Percentiles rank a stretch among this genome's conserved stretches.
phyloP scores from a whole-genome alignment of 2,329 filamentous ascomycete genomes.

The Venturia carpophila region DNA sequence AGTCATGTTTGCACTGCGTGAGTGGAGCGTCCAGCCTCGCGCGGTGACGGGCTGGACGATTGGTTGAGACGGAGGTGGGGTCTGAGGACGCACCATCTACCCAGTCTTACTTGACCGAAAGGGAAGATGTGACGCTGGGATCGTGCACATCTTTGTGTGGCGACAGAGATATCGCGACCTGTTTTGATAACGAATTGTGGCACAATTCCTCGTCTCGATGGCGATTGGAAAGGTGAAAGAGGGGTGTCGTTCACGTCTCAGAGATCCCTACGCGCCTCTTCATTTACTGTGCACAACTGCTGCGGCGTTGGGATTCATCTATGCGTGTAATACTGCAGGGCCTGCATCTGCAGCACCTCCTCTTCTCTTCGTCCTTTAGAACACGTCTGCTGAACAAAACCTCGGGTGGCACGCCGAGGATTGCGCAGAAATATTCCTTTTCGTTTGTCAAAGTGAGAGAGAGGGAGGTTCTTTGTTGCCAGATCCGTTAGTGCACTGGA shows the following conservation, averaged over 20 bases:
- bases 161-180: neutral
- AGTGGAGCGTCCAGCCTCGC: neutral
- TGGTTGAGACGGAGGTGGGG: constrained; percentile 6
- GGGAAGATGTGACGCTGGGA: constrained; percentile 7
- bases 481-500: neutral
- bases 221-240: neutral
- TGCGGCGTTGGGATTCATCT: neutral
- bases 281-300: neutral
- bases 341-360: neutral
- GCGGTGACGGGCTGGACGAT: neutral
- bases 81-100: neutral
- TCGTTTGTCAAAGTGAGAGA: neutral
- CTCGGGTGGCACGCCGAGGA: neutral
- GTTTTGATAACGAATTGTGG: neutral
- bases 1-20: neutral
- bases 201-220: neutral
- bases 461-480: neutral
- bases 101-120: neutral
- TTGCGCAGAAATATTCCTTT: neutral
- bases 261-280: neutral
- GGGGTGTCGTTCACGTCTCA: neutral
- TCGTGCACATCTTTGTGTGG: neutral
- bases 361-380: neutral
- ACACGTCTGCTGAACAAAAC: neutral
- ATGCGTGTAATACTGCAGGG: constrained; percentile 1